These are phyloP conservation scores for Obba rivulosa DNA, from an alignment of 768 basidiomycete genomes.

Conservation along the genomic window DNA sequence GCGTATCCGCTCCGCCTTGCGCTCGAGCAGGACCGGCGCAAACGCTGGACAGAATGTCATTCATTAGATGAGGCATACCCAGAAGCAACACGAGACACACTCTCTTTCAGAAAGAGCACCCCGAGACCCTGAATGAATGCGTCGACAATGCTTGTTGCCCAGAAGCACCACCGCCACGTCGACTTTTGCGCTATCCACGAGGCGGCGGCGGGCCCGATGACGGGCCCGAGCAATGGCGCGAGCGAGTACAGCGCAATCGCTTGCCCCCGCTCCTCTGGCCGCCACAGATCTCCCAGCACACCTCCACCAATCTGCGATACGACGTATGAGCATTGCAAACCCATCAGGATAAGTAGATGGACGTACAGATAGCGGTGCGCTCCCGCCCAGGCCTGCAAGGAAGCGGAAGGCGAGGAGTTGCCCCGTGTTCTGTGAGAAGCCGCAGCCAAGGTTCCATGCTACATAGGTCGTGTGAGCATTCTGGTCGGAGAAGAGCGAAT, in stretches of 20 bases:
- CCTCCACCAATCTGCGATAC: constrained; percentile 54
- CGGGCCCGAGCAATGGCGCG: constrained; percentile 62
- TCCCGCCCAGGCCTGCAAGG: constrained; percentile 32
- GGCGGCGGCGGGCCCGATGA: constrained; percentile 56
- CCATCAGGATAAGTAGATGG: no score
- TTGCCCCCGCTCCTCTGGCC: constrained; percentile 53
- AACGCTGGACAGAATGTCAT: constrained; percentile 18
- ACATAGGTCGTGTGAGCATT: background rate
- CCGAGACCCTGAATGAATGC: constrained; percentile 50
- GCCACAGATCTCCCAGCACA: constrained; percentile 58
- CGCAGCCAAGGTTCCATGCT: constrained; percentile 51
- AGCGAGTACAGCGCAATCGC: constrained; percentile 61
- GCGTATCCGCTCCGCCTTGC: constrained; percentile 44
- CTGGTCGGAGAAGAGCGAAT: background rate
- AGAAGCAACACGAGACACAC: constrained; percentile 30
- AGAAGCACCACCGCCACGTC: constrained; percentile 75
- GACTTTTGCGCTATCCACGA: constrained; percentile 59
- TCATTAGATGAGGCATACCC: constrained; percentile 9
- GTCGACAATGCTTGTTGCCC: constrained; percentile 58
- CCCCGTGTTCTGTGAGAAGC: constrained; percentile 17
- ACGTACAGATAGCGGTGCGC: constrained; percentile 30
- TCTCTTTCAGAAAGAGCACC: constrained; percentile 54
- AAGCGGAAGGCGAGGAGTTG: constrained; percentile 35
- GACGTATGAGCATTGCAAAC: no score
- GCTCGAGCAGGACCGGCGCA: constrained; percentile 33